Base-by-base conservation (phyloP, 2,329 filamentous ascomycete genomes). In the Epichloe gansuensis region DNA sequence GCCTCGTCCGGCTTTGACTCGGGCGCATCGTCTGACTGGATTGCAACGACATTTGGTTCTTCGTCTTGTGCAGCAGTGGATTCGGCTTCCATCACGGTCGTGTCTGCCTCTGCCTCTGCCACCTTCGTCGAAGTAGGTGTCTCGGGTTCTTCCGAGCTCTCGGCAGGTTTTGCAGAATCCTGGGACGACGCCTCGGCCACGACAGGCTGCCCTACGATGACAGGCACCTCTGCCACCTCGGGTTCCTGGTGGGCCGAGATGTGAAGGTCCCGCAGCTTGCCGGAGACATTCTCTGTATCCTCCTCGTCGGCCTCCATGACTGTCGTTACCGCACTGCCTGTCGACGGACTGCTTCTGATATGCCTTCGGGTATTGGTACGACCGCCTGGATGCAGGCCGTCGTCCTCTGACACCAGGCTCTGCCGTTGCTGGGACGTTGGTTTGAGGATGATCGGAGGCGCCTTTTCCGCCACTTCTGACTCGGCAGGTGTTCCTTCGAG, bases 231-330 rank as follows among this genome's bases (percentile, higher is more conserved):
- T 41, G 65, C 67, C n/a, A 64, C 58, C 52, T 72, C 70, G 12
- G 66, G 58, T 52, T 69, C 69, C 35, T 69, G 67, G 3, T 88
- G 65, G 8, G 66, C 65, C 1, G 74, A 69, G 43, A 81, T 69
- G 35, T 71, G 71, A 64, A 81, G 68, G 34, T 65, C 64, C 53
- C 65, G 71, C 47, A 81, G 59, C 58, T 68, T 75, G 52, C 69
- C 69, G 21, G 72, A 67, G 23, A 77, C 66, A 25, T 74, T 71
- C 2, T 70, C 68, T 17, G 69, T 60, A 17, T 86, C 81, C 55
- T 95, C 90, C 61, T 94, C 89, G 52, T 87, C 83, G 48, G 88
- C 82, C 65, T 95, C 89, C 38, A 88, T 77, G 13, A 95, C 89
- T 0, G 88, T 93, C 1, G 83, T 82, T 21, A 95, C 86, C 4